Percentiles rank a stretch among this genome's conserved stretches.
Evolutionary conservation across 352 stramenopile species (phyloP).

Genomic region (Phytophthora pseudosyringae): DNA sequence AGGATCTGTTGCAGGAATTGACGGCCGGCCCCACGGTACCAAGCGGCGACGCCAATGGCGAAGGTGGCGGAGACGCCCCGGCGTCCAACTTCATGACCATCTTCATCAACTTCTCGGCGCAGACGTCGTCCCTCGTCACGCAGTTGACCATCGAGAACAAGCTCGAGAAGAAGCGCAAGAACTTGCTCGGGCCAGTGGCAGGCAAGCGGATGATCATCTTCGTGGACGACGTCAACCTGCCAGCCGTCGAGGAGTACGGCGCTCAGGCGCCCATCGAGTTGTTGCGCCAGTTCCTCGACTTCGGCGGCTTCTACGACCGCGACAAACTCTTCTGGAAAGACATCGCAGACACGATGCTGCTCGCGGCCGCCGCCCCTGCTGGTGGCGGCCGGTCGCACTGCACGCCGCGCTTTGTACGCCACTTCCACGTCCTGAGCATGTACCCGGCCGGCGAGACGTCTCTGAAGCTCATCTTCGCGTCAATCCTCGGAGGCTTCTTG

Average conservation of each 20-base stretch:
- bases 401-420: slow-evolving; percentile 93
- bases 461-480: slow-evolving; percentile 93
- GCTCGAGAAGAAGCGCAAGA: slow-evolving; percentile 96
- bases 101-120: slow-evolving; percentile 92
- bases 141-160: slow-evolving; percentile 93
- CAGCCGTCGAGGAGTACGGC: slow-evolving; percentile 94
- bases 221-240: slow-evolving; percentile 96
- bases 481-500: slow-evolving; percentile 94
- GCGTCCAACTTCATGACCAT: slow-evolving; percentile 74
- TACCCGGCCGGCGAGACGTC: slow-evolving; percentile 88
- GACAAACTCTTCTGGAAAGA: slow-evolving; percentile 98
- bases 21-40: slow-evolving; percentile 29
- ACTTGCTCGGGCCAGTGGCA: slow-evolving; percentile 89
- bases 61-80: slow-evolving; percentile 29
- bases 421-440: slow-evolving; percentile 97
- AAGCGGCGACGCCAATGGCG: slow-evolving; percentile 21
- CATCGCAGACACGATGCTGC: slow-evolving; percentile 93
- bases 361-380: slow-evolving; percentile 91
- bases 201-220: slow-evolving; percentile 93
- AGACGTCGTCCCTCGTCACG: slow-evolving; percentile 91
- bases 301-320: slow-evolving; percentile 96
- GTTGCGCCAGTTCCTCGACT: slow-evolving; percentile 95
- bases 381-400: slow-evolving; percentile 86
- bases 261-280: slow-evolving; percentile 95
- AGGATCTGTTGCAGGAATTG: slow-evolving; percentile 75